Evolutionary conservation across 2,329 filamentous ascomycete genomes (phyloP), one percentile per base, ranked within the genome.

Genomic region (Apiospora malaysiana): DNA sequence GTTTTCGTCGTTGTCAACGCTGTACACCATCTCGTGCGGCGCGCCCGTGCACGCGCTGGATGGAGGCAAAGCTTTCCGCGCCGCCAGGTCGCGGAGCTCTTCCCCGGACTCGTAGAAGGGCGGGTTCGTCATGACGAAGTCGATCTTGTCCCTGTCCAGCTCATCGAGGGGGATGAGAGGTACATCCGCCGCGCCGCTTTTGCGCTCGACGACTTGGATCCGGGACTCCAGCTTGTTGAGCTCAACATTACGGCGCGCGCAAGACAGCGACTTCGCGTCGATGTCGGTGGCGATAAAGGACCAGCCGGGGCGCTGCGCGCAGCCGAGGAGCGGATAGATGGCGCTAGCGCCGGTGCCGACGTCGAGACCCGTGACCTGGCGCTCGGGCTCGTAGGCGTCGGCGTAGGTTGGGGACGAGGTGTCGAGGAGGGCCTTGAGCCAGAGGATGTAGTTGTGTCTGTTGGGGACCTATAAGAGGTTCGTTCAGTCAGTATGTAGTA

Each of bases 121-220:
- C 0, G 96, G 96, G 75, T 99, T 99, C 74, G 92, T 95, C 90
- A 98, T 97, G 71, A 89, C 90, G 79, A 98, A 98, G 78, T 95
- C 91, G 59, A 97, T 85, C 5, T 88, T 78, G 27, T 79, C 81
- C 0, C 91, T 77, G 0, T 85, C 85, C 32, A 40, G 9, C 9
- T 63, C 56, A 1, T 90, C 83, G 0, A 94, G 78, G 0, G 92
- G 91, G 7, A 98, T 86, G 1, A 98, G 82, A 0, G 83, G 76
- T 46, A 87, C 88, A 32, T 32, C 10, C 0, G 83, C 76, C 46
- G 87, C 88, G 27, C 56, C 10, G 56, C 56, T 23, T 0, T 82
- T 80, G 1, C 90, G 90, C 51, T 86, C 79, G 0, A 94, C 76
- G 0, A 97, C 78, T 4, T 81, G 88, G 71, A 97, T 92, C 0